Evolutionary conservation across 139 green algal species (phyloP).

Genomic region (Eudorina sp.): DNA sequence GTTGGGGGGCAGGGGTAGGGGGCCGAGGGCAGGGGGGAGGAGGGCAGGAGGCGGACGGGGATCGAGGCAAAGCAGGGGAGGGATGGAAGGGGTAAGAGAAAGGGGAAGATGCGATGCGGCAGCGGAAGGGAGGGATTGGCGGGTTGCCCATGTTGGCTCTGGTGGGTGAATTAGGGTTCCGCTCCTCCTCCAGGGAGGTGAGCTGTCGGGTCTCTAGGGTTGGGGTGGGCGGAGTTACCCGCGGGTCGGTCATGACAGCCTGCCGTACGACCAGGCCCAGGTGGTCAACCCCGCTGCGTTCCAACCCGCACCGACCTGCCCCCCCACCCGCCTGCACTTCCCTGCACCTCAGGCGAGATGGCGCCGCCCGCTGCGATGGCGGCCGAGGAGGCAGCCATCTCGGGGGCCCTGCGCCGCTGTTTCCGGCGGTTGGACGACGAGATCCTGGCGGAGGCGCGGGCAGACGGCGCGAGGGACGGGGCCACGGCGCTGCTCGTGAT

Average conservation of each 20-base stretch:
- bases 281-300: too few species aligned
- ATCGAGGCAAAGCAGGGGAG: not conserved
- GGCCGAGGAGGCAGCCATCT: constrained; percentile 50
- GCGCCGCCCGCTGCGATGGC: not conserved
- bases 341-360: not conserved
- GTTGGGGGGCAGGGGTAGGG: not conserved
- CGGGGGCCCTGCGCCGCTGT: constrained; percentile 18
- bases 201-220: not conserved
- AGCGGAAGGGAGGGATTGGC: not conserved
- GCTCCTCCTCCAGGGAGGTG: too few species aligned
- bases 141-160: too few species aligned
- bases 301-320: too few species aligned
- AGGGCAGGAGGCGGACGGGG: not conserved
- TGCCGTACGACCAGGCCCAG: too few species aligned
- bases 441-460: constrained; percentile 65
- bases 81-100: not conserved
- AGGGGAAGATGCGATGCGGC: not conserved
- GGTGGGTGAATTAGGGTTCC: too few species aligned
- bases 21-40: not conserved
- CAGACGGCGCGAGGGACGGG: constrained; percentile 70
- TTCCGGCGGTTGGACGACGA: constrained; percentile 66
- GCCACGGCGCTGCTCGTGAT: constrained; percentile 78
- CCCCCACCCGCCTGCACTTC: not conserved
- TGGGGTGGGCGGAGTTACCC: not conserved
- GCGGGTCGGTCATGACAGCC: too few species aligned